phyloP scores from a whole-genome alignment of 1,284 basidiomycete genomes.

The Farysia itapuensis region DNA sequence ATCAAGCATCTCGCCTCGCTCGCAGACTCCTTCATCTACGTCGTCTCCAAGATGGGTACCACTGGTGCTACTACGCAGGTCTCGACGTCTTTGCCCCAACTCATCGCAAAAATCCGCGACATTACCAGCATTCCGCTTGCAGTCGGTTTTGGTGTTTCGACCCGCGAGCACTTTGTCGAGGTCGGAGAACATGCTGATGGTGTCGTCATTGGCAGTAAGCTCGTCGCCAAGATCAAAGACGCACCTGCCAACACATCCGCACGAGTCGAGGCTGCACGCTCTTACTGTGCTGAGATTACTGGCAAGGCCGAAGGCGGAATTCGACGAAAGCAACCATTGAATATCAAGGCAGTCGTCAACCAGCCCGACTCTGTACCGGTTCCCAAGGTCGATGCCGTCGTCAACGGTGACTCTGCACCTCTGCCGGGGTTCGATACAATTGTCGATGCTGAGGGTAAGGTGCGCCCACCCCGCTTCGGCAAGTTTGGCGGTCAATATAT shows the following conservation, averaged over 20 bases:
- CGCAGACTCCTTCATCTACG: conserved; percentile 96
- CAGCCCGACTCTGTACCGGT: conserved; percentile 38
- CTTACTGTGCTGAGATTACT: conserved; percentile 69
- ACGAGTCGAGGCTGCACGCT: conserved; percentile 63
- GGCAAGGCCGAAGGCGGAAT: conserved; percentile 51
- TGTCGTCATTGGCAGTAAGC: conserved; percentile 86
- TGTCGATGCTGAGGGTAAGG: conserved; percentile 37
- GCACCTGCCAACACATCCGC: conserved; percentile 60
- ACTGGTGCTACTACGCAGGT: conserved; percentile 83
- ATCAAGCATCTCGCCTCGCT: conserved; percentile 89
- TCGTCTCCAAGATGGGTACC: conserved; percentile 85
- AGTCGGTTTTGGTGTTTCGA: conserved; percentile 94
- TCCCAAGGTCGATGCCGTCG: conserved; percentile 51
- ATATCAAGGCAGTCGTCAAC: conserved; percentile 38
- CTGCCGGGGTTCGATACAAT: conserved; percentile 45
- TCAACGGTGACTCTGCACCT: conserved; percentile 34
- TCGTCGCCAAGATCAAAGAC: conserved; percentile 77
- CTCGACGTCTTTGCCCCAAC: conserved; percentile 58
- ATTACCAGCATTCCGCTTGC: conserved; percentile 77
- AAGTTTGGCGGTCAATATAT: conserved; percentile 96
- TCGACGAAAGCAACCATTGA: conserved; percentile 43
- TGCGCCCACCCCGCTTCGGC: conserved; percentile 78
- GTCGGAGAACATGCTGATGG: conserved; percentile 82
- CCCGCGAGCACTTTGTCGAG: conserved; percentile 83
- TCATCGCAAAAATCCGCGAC: conserved; percentile 58